Evolutionary conservation across 2,329 filamentous ascomycete genomes (phyloP).

Genomic region (Diaporthe sp.): DNA sequence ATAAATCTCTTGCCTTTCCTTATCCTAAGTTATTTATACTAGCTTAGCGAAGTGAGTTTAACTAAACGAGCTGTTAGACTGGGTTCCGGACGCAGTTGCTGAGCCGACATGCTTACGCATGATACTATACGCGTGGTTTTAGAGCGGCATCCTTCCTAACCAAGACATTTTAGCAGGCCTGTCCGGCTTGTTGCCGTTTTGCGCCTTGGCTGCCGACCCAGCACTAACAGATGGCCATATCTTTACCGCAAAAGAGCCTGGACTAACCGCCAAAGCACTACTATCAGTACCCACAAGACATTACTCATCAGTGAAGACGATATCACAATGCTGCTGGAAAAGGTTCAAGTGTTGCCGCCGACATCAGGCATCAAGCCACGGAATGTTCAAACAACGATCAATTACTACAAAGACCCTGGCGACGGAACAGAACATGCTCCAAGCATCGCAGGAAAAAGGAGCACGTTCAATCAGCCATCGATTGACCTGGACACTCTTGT

Average conservation of each 20-base stretch:
- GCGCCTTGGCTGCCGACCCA: not conserved
- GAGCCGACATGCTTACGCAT: too few relatives aligned
- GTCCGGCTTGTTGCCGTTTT: slow-evolving; percentile 14
- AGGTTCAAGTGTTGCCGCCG: not conserved
- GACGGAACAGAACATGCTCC: slow-evolving; percentile 47
- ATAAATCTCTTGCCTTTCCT: rapidly evolving
- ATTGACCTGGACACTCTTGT: not conserved
- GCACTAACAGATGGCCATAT: not conserved
- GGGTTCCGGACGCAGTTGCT: too few relatives aligned
- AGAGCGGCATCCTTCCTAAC: slow-evolving; percentile 7
- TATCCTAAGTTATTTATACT: too few relatives aligned
- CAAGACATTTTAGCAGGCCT: not conserved
- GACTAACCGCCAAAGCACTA: too few relatives aligned
- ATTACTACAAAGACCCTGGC: slow-evolving; percentile 48
- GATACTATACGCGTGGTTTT: not conserved
- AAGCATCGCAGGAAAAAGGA: slow-evolving; percentile 38
- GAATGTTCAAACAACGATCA: slow-evolving; percentile 44
- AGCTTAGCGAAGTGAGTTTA: not conserved
- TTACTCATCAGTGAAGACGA: not conserved
- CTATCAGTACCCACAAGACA: not conserved
- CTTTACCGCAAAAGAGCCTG: not conserved
- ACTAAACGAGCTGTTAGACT: rapidly evolving
- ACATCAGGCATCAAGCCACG: not conserved
- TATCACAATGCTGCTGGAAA: not conserved
- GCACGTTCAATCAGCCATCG: slow-evolving; percentile 11